Evolutionary conservation across 495 filamentous ascomycete species (phyloP), one percentile per base, ranked within the genome.

Genomic region (Trichoderma erinaceum): DNA sequence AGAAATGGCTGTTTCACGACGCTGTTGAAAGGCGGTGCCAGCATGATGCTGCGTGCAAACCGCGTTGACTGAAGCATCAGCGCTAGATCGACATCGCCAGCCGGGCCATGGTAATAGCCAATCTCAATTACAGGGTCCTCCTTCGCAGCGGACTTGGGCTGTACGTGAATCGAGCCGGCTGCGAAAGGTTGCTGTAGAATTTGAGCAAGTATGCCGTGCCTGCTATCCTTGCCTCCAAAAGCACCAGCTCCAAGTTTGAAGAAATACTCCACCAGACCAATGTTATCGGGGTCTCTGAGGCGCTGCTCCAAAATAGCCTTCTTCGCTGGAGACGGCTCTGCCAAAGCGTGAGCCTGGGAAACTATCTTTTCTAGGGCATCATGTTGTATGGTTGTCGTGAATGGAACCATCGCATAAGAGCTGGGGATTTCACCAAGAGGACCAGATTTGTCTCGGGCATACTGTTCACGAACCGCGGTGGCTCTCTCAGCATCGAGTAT

Each of bases 131-230:
- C 23, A 16, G 56, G 56, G 35, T 61, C 56, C 2, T 61, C 56
- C 5, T 13, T 18, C 13, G 27, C 13, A 16, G 56, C 23, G 8
- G 56, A 13, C 12, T 23, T 5, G 16, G 56, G 13, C 56, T 61
- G 56, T 7, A 61, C 11, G 25, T 61, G 56, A 16, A 61, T 18
- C n/a, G 56, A 61, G 25, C 56, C 56, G 15, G 29, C 56, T 0
- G 56, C 10, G 56, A 61, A 61, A 32, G 56, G 23, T 12, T 61
- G 29, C 56, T 61, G 56, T 25, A 61, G 56, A 61, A 61, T 61
- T 18, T 61, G 56, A 13, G 12, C 12, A 11, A 61, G 25, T 3
- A 21, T 32, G 27, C 25, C 56, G 25, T 21, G 25, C 5, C 29
- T 61, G 10, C 16, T 61, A 3, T 21, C 56, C 15, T 5, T 32